phyloP scores from a whole-genome alignment of 768 basidiomycete genomes.

The Cyclocybe cylindracea region DNA sequence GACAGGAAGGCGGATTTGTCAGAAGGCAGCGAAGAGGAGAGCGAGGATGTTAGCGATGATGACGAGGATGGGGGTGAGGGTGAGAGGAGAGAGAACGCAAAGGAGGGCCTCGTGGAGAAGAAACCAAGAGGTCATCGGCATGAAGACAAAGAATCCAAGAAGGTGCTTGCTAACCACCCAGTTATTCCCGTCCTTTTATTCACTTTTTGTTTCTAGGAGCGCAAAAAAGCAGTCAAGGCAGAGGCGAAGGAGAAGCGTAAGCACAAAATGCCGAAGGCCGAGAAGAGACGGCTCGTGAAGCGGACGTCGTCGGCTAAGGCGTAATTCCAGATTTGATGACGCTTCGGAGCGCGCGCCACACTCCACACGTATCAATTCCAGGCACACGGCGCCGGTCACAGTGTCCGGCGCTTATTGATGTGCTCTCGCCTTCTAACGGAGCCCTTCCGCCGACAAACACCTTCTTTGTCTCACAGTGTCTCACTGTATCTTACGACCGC shows the following conservation, averaged over 20 bases:
- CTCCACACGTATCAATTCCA: not conserved
- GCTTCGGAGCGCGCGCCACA: not conserved
- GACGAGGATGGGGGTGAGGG: slow-evolving; percentile 34
- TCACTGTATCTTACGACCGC: no score
- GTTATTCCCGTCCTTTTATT: slow-evolving; percentile 3
- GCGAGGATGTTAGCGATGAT: slow-evolving; percentile 26
- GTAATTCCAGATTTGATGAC: slow-evolving; percentile 3
- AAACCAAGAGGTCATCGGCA: slow-evolving; percentile 85
- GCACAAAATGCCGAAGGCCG: slow-evolving; percentile 92
- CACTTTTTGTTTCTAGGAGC: slow-evolving; percentile 55
- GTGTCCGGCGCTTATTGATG: not conserved
- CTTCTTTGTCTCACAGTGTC: no score
- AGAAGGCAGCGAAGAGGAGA: slow-evolving; percentile 23
- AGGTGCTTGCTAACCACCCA: slow-evolving; percentile 47
- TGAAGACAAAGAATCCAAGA: slow-evolving; percentile 90
- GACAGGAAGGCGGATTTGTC: slow-evolving; percentile 9
- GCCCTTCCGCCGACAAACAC: no score
- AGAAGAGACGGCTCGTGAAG: slow-evolving; percentile 88
- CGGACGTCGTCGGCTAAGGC: slow-evolving; percentile 31
- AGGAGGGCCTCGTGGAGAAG: slow-evolving; percentile 48
- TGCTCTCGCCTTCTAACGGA: no score
- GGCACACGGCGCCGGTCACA: not conserved
- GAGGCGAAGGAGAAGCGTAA: slow-evolving; percentile 88
- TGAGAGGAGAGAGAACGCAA: slow-evolving; percentile 37
- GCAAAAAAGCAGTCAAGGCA: slow-evolving; percentile 87